These are phyloP conservation scores for Litsea cubeba DNA, from an alignment of 164 flowering plant genomes.

Conservation along the genomic window DNA sequence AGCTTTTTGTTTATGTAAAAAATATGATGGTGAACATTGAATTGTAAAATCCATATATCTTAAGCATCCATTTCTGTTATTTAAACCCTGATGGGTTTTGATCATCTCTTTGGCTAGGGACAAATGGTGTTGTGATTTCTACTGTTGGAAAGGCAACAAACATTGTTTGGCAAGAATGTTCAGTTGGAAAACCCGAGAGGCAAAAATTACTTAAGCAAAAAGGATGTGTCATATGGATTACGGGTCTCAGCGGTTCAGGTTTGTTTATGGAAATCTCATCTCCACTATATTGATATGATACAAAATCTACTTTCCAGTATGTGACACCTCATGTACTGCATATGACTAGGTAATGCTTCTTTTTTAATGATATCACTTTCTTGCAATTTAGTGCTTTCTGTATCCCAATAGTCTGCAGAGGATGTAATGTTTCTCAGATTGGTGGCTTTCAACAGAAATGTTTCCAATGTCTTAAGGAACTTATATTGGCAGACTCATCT, in stretches of 20 bases:
- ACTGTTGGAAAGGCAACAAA: slow-evolving; percentile 54
- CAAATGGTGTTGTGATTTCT: slow-evolving; percentile 24
- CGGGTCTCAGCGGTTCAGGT: slow-evolving; percentile 98
- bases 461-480: background rate
- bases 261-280: slow-evolving; percentile 14
- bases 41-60: background rate
- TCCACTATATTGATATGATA: background rate
- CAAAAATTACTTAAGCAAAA: slow-evolving; percentile 68
- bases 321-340: background rate
- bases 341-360: background rate
- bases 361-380: background rate
- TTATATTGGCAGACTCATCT: background rate
- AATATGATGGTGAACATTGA: background rate
- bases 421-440: background rate
- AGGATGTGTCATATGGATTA: slow-evolving; percentile 90
- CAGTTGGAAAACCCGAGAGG: slow-evolving; percentile 61
- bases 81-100: background rate
- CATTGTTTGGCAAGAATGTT: slow-evolving; percentile 78
- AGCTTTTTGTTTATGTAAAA: background rate
- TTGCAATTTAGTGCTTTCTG: background rate
- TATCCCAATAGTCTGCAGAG: background rate
- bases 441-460: background rate
- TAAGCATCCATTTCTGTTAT: background rate
- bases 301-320: background rate
- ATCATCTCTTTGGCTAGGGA: slow-evolving; percentile 7